These are phyloP conservation scores for Auricularia sp. DNA, from an alignment of 768 basidiomycete genomes.

Conservation along the genomic window DNA sequence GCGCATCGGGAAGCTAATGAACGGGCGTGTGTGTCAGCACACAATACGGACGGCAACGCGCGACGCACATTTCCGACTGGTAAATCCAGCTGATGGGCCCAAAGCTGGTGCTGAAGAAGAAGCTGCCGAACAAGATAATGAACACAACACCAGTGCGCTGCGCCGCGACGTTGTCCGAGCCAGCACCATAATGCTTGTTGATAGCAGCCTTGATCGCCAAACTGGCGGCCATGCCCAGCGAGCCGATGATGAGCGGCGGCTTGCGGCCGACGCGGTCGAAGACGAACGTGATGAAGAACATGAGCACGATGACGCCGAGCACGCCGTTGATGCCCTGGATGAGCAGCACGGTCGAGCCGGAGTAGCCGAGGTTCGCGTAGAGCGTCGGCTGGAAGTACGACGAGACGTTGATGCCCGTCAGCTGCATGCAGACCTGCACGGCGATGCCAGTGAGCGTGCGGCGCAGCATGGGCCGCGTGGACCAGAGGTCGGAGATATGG, in stretches of 20 bases:
- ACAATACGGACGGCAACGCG: too few relatives aligned
- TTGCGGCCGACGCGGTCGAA: conserved; percentile 53
- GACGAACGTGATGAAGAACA: conserved; percentile 50
- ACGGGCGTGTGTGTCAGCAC: too few relatives aligned
- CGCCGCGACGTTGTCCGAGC: conserved; percentile 15
- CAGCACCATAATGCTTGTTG: conserved; percentile 5
- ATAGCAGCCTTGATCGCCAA: conserved; percentile 12
- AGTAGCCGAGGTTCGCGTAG: conserved; percentile 44
- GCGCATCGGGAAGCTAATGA: conserved; percentile 48
- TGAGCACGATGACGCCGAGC: conserved; percentile 42
- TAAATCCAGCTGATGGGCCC: conserved; percentile 55
- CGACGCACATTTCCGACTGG: conserved; percentile 41
- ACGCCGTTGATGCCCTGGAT: conserved; percentile 54
- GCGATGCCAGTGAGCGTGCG: conserved; percentile 46
- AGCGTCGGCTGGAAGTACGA: conserved; percentile 13
- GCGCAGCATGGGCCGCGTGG: conserved; percentile 40
- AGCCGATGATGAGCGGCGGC: conserved; percentile 50
- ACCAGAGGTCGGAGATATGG: conserved; percentile 33
- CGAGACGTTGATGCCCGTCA: conserved; percentile 46
- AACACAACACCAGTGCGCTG: conserved; percentile 49
- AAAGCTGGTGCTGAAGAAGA: conserved; percentile 43
- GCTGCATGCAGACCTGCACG: conserved; percentile 55
- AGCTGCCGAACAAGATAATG: conserved; percentile 43
- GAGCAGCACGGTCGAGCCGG: conserved; percentile 35
- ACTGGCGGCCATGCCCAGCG: conserved; percentile 33